Evolutionary conservation across 192 early-diverging fungal species (phyloP).

Genomic region (Coemansia sp.): DNA sequence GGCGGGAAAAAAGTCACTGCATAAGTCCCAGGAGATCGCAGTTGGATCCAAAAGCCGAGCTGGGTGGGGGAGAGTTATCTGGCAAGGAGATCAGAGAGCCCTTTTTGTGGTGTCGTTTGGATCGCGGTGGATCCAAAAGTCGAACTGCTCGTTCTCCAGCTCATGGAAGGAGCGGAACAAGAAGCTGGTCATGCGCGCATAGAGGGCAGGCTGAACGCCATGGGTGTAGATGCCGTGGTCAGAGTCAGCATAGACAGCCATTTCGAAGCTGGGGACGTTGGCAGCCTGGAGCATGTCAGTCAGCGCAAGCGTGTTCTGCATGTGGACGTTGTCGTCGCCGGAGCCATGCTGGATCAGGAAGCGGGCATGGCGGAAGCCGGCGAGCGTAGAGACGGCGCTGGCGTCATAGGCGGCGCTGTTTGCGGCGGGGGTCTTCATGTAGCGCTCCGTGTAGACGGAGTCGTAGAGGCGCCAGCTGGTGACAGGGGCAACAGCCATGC

Average conservation of each 20-base stretch:
- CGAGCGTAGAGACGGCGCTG: slow-evolving; percentile 76
- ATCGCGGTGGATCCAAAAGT: slow-evolving; percentile 43
- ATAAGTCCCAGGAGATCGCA: too few relatives aligned
- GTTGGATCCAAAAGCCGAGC: too few relatives aligned
- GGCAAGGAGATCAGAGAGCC: background rate
- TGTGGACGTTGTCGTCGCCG: slow-evolving; percentile 90
- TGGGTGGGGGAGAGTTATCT: too few relatives aligned
- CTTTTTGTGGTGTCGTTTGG: slow-evolving; percentile 29
- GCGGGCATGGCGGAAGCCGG: slow-evolving; percentile 73
- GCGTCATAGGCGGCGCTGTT: slow-evolving; percentile 79
- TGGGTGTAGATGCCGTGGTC: slow-evolving; percentile 84
- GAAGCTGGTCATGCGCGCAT: slow-evolving; percentile 58
- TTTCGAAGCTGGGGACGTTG: slow-evolving; percentile 73
- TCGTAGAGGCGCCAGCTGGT: slow-evolving; percentile 90
- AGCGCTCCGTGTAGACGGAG: slow-evolving; percentile 94
- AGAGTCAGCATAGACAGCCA: slow-evolving; percentile 88
- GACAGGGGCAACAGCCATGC: slow-evolving; percentile 94
- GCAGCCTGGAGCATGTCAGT: slow-evolving; percentile 74
- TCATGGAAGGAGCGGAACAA: slow-evolving; percentile 58
- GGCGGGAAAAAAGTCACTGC: too few relatives aligned
- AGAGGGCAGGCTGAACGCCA: slow-evolving; percentile 72
- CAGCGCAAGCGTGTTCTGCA: slow-evolving; percentile 84
- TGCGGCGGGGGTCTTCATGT: slow-evolving; percentile 83
- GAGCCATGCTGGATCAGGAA: slow-evolving; percentile 91
- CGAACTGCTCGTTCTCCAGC: slow-evolving; percentile 51